These are phyloP conservation scores for Parsonsia alboflavescens DNA, from an alignment of 257 asterid species.

Conservation along the genomic window DNA sequence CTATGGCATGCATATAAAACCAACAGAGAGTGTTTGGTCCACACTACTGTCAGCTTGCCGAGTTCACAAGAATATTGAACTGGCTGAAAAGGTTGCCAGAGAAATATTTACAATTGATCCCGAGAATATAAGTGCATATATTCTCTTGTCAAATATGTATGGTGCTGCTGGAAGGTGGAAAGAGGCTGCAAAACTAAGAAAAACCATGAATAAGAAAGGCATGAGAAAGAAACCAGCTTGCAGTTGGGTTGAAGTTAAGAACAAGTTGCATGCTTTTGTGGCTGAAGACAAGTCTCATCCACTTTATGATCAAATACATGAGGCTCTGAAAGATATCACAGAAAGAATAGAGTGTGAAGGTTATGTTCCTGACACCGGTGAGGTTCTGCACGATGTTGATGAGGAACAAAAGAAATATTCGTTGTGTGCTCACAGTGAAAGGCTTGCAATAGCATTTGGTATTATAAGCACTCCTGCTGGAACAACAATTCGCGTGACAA, in stretches of 20 bases:
- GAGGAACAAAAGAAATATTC: constrained; percentile 52
- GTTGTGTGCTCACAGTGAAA: constrained; percentile 48
- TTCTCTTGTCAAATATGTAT: constrained; percentile 68
- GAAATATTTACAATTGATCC: constrained; percentile 62
- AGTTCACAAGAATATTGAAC: constrained; percentile 68
- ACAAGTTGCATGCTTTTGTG: constrained; percentile 57
- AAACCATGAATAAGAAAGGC: constrained; percentile 52
- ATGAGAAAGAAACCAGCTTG: constrained; percentile 61
- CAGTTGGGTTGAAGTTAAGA: constrained; percentile 82
- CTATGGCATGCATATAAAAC: constrained; percentile 48
- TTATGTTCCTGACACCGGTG: constrained; percentile 46
- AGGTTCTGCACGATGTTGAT: constrained; percentile 52
- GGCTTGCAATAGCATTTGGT: constrained; percentile 57
- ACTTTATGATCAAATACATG: constrained; percentile 37
- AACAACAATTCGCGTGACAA: constrained; percentile 48
- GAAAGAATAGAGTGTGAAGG: constrained; percentile 49
- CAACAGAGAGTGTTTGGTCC: constrained; percentile 72
- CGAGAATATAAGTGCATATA: constrained; percentile 39
- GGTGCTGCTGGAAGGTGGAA: constrained; percentile 71
- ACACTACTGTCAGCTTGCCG: constrained; percentile 79
- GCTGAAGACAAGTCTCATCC: constrained; percentile 69
- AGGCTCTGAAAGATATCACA: constrained; percentile 42
- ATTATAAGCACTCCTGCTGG: constrained; percentile 52
- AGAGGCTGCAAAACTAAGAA: constrained; percentile 59
- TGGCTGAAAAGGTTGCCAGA: constrained; percentile 72